These are phyloP conservation scores for Scutellaria minor DNA, from an alignment of 257 asterid species.

Conservation along the genomic window DNA sequence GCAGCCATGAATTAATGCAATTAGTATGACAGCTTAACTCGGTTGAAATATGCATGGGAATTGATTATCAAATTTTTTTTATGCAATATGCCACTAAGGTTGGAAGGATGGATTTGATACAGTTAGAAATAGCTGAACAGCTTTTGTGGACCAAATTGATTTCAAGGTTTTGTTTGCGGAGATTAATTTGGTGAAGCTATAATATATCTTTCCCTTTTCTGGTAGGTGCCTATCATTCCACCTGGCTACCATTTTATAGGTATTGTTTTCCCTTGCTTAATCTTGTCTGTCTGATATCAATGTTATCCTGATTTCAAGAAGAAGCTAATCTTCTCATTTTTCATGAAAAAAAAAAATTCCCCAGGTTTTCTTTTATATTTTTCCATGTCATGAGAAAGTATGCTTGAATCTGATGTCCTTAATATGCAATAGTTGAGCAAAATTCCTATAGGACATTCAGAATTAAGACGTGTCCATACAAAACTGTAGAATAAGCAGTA, in stretches of 20 bases:
- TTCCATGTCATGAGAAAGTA: too few relatives aligned
- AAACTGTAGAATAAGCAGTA: background rate
- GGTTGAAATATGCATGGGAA: background rate
- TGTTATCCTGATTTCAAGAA: background rate
- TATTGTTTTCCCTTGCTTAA: background rate
- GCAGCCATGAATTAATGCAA: too few relatives aligned
- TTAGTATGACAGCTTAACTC: background rate
- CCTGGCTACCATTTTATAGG: background rate
- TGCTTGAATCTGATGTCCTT: background rate
- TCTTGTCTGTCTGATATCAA: background rate
- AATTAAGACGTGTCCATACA: background rate
- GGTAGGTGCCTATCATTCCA: background rate
- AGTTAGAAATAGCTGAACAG: background rate
- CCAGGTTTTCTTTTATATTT: background rate
- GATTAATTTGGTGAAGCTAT: background rate
- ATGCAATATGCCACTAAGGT: background rate
- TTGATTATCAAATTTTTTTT: background rate
- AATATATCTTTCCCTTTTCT: background rate
- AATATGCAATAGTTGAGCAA: background rate
- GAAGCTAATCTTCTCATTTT: background rate
- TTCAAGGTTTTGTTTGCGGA: background rate
- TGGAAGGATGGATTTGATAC: background rate
- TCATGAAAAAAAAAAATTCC: background rate
- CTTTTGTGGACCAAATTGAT: background rate
- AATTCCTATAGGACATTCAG: background rate